These are phyloP conservation scores for Xylariaceae sp. DNA, from an alignment of 2,329 filamentous ascomycete genomes.

Conservation along the genomic window DNA sequence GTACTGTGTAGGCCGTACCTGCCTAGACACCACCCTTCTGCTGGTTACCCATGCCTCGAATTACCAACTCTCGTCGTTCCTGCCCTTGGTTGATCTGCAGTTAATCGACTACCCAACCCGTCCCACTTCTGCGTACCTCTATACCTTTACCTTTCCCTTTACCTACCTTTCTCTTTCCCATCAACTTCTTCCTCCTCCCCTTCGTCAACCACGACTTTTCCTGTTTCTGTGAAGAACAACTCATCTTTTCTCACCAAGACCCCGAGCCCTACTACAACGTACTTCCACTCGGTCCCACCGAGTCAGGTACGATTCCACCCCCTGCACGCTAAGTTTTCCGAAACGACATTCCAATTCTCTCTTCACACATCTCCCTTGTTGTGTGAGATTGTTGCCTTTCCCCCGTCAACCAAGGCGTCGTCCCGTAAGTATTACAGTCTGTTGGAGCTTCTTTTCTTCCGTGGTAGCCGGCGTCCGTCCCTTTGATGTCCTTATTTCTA, in stretches of 20 bases:
- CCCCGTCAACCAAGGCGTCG: neutral
- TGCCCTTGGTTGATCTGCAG: slow-evolving; percentile 17
- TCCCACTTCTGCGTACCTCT: slow-evolving; percentile 14
- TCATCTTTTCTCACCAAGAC: neutral
- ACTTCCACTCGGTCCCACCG: neutral
- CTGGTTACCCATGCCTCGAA: slow-evolving; percentile 19
- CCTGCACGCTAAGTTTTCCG: neutral
- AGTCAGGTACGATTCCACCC: slow-evolving; percentile 10
- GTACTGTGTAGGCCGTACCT: neutral
- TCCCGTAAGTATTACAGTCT: neutral
- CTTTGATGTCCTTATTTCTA: neutral
- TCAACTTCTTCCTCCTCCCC: slow-evolving; percentile 7
- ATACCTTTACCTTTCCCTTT: no score
- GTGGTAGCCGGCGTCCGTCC: neutral
- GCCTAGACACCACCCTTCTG: neutral
- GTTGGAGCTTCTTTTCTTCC: neutral
- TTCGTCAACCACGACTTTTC: neutral
- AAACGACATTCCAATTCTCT: neutral
- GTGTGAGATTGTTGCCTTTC: neutral
- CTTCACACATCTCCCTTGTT: neutral
- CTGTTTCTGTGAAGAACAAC: slow-evolving; percentile 2
- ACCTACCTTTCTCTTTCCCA: slow-evolving; percentile 11
- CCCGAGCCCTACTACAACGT: neutral
- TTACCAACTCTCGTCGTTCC: slow-evolving; percentile 17
- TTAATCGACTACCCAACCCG: slow-evolving; percentile 20